phyloP scores from a whole-genome alignment of 2,329 filamentous ascomycete genomes.

The Epicoccum sorghinum region DNA sequence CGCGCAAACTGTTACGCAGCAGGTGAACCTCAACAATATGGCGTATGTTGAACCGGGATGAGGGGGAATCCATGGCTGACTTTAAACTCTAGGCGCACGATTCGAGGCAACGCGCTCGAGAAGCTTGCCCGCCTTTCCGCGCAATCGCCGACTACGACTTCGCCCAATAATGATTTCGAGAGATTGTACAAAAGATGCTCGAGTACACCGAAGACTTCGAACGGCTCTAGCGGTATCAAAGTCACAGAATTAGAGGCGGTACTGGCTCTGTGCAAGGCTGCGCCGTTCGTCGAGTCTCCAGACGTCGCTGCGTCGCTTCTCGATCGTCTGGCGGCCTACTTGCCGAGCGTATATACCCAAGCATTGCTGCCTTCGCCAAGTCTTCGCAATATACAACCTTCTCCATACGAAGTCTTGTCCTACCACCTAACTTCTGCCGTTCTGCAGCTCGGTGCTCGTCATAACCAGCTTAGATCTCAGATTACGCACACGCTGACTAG shows the following conservation, averaged over 20 bases:
- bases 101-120: conserved; percentile 57
- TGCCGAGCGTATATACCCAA: conserved; percentile 83
- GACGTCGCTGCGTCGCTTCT: conserved; percentile 79
- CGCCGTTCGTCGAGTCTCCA: conserved; percentile 71
- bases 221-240: conserved; percentile 54
- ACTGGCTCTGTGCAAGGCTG: conserved; percentile 87
- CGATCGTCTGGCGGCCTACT: conserved; percentile 80
- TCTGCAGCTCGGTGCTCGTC: conserved; percentile 77
- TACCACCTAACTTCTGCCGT: conserved; percentile 80
- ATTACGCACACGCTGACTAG: conserved; percentile 70
- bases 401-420: conserved; percentile 84
- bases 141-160: conserved; percentile 35
- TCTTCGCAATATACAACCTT: conserved; percentile 81
- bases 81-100: conserved; percentile 35
- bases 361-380: conserved; percentile 79
- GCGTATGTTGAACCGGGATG: not conserved
- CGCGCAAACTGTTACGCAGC: conserved; percentile 8
- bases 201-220: conserved; percentile 20
- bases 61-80: not conserved
- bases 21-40: conserved; percentile 2
- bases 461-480: conserved; percentile 69
- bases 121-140: conserved; percentile 58
- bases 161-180: conserved; percentile 47
- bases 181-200: conserved; percentile 51
- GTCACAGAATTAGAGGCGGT: conserved; percentile 91